phyloP scores from a whole-genome alignment of 257 asterid species.

The Ilex asprella region DNA sequence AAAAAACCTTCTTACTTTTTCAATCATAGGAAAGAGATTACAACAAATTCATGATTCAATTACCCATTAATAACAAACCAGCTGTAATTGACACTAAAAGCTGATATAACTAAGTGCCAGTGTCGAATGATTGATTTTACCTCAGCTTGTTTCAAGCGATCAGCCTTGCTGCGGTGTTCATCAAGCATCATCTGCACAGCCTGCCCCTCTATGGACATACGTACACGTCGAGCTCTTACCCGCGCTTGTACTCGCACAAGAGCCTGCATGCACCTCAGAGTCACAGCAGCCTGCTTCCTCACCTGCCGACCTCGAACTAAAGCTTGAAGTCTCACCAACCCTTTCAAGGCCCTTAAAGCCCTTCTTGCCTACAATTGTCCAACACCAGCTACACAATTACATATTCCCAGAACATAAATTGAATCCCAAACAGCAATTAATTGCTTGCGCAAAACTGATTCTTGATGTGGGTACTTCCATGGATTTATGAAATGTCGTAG shows the following conservation, averaged over 20 bases:
- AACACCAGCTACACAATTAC: conserved; percentile 1
- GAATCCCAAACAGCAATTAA: no score
- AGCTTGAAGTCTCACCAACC: conserved; percentile 94
- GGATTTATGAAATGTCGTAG: no score
- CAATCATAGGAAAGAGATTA: no score
- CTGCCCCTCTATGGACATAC: conserved; percentile 83
- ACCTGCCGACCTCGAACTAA: conserved; percentile 88
- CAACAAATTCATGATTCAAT: no score
- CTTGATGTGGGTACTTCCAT: neutral
- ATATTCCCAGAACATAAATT: neutral
- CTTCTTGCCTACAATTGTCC: conserved; percentile 63
- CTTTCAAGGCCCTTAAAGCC: conserved; percentile 86
- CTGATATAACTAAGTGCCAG: neutral
- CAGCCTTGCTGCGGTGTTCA: conserved; percentile 46
- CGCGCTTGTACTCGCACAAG: conserved; percentile 94
- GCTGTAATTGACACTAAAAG: neutral
- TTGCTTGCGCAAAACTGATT: neutral
- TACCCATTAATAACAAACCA: no score
- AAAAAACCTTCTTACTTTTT: no score
- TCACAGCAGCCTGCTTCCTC: conserved; percentile 88
- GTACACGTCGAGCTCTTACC: conserved; percentile 79
- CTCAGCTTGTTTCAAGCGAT: conserved; percentile 71
- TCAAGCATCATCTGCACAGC: conserved; percentile 76
- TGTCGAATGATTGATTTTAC: conserved; percentile 19
- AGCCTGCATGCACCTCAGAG: conserved; percentile 98